Conservation (phyloP, 371 early-diverging fungal genomes). For the Chytridium lagenaria region DNA sequence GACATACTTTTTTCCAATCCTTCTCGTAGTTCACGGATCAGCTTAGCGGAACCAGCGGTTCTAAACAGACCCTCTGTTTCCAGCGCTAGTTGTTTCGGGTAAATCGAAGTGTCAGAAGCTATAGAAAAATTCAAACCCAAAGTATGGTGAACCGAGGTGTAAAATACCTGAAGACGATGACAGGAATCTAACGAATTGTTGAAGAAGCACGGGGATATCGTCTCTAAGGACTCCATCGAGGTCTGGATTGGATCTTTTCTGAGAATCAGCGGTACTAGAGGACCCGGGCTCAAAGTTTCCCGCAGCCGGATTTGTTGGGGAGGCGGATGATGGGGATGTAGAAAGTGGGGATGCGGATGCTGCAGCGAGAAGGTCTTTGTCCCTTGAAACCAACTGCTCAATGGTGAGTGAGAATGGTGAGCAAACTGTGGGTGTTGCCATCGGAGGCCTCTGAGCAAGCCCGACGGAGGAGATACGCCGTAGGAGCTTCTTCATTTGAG, state of each 20-base stretch:
- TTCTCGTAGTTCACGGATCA: constrained; percentile 44
- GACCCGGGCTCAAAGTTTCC: too few species aligned
- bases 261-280: too few species aligned
- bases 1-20: constrained; percentile 47
- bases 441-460: not conserved
- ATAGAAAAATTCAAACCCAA: not conserved
- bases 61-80: constrained; percentile 53
- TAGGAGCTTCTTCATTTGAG: constrained; percentile 33
- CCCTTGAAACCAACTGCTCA: constrained; percentile 23
- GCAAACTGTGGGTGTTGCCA: not conserved
- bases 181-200: constrained; percentile 45
- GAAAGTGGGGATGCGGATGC: not conserved
- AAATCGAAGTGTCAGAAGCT: constrained; percentile 1
- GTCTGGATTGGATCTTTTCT: not conserved
- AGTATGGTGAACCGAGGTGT: not conserved
- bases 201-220: constrained; percentile 39
- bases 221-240: not conserved
- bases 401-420: constrained; percentile 16
- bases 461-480: constrained; percentile 24
- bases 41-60: constrained; percentile 42
- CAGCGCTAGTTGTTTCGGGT: constrained; percentile 32
- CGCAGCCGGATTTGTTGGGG: not conserved
- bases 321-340: not conserved
- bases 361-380: constrained; percentile 13
- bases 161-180: constrained; percentile 30